A percentile compares a stretch with the other conserved stretches of the same genome.
Evolutionary conservation across 208 protist genomes (phyloP).

Genomic region (Trypanosoma brucei): DNA sequence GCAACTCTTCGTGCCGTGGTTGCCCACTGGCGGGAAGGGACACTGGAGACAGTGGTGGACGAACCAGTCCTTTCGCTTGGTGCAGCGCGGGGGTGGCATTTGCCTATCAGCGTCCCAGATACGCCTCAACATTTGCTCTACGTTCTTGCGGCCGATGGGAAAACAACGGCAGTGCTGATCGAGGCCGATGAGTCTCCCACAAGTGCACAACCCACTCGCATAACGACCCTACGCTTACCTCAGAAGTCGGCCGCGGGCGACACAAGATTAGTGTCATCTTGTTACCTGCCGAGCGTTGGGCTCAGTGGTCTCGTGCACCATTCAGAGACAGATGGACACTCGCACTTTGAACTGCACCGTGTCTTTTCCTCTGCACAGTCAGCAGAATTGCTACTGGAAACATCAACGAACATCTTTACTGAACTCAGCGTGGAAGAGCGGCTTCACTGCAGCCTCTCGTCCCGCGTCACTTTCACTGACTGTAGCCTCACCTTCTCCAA

Average conservation of each 20-base stretch:
- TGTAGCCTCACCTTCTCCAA: constrained; percentile 20
- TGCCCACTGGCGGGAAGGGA: constrained; percentile 11
- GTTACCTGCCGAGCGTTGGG: constrained; percentile 15
- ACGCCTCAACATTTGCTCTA: constrained; percentile 11
- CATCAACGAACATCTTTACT: constrained; percentile 17
- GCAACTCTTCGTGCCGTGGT: constrained; percentile 11
- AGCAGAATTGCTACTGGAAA: constrained; percentile 34
- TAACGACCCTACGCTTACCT: constrained; percentile 14
- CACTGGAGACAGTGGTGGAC: constrained; percentile 5
- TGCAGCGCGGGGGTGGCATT: constrained; percentile 16
- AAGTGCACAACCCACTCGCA: background rate
- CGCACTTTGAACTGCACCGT: constrained; percentile 15
- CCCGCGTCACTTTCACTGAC: constrained; percentile 28
- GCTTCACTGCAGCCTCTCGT: constrained; percentile 29
- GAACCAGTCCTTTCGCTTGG: constrained; percentile 19
- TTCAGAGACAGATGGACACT: constrained; percentile 7
- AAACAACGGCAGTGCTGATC: constrained; percentile 13
- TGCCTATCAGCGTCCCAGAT: background rate
- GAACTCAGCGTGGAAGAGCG: constrained; percentile 30
- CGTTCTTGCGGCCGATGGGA: constrained; percentile 6
- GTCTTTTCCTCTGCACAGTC: constrained; percentile 11
- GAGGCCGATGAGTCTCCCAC: background rate
- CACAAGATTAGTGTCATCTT: constrained; percentile 12
- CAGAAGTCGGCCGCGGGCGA: constrained; percentile 4
- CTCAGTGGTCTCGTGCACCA: constrained; percentile 15